Evolutionary conservation across 352 stramenopile species (phyloP).

Genomic region (Phytophthora capsici): DNA sequence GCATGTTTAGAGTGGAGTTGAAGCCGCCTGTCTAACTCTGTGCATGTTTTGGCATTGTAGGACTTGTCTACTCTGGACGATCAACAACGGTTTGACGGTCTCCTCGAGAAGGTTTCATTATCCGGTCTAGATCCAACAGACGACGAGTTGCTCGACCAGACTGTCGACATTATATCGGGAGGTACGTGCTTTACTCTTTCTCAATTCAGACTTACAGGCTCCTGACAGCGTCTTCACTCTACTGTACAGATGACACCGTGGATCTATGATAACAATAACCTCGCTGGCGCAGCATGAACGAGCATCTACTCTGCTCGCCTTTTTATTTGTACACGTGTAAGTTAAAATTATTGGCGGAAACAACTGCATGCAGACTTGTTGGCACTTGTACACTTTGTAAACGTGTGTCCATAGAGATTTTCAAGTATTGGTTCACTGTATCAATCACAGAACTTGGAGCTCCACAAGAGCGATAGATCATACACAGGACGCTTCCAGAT

Average conservation of each 20-base stretch:
- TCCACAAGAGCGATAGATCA: too few relatives aligned
- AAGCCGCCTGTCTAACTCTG: slow-evolving; percentile 11
- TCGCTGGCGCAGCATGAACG: slow-evolving; percentile 16
- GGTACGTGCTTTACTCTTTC: slow-evolving; percentile 27
- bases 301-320: slow-evolving; percentile 25
- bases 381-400: too few relatives aligned
- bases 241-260: slow-evolving; percentile 58
- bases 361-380: neutral
- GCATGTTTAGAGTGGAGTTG: neutral
- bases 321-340: slow-evolving; percentile 55
- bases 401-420: neutral
- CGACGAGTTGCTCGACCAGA: slow-evolving; percentile 59
- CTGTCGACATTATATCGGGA: slow-evolving; percentile 54
- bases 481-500: too few relatives aligned
- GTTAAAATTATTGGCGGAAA: slow-evolving; percentile 47
- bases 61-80: slow-evolving; percentile 61
- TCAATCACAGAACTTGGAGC: too few relatives aligned
- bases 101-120: slow-evolving; percentile 69
- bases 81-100: slow-evolving; percentile 65
- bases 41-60: slow-evolving; percentile 23
- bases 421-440: neutral
- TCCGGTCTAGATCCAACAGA: slow-evolving; percentile 68
- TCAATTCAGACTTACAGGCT: neutral
- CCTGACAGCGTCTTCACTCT: slow-evolving; percentile 4
- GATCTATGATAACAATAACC: slow-evolving; percentile 37